phyloP scores from a whole-genome alignment of 768 basidiomycete genomes.

The Macrolepiota dolichaula region DNA sequence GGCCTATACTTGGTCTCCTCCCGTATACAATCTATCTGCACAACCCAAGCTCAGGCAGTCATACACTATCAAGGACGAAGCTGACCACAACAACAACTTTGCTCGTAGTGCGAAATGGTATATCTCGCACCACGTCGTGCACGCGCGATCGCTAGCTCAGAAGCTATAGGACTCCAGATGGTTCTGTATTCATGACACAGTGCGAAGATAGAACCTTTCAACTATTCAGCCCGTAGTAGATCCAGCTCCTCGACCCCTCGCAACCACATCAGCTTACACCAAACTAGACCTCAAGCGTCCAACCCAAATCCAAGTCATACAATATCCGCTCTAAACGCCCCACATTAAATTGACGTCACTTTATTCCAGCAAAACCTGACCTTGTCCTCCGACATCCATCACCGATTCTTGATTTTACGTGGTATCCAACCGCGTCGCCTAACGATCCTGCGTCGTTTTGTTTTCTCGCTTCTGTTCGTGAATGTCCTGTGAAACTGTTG shows the following conservation, averaged over 20 bases:
- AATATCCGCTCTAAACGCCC: background rate
- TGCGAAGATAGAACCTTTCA: conserved; percentile 72
- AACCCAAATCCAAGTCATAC: background rate
- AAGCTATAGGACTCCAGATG: conserved; percentile 67
- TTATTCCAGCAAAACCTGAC: conserved; percentile 12
- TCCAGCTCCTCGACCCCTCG: background rate
- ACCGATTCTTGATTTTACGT: conserved; percentile 73
- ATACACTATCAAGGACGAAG: conserved; percentile 19
- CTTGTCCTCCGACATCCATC: conserved; percentile 50
- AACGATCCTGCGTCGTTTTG: conserved; percentile 66
- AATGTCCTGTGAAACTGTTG: conserved; percentile 80
- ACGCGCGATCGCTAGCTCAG: background rate
- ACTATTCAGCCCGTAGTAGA: conserved; percentile 53
- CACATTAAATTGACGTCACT: background rate
- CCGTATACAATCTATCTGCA: conserved; percentile 24
- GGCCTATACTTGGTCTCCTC: conserved; percentile 23
- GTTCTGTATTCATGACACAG: conserved; percentile 60
- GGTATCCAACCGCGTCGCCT: conserved; percentile 78
- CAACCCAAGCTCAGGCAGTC: conserved; percentile 10
- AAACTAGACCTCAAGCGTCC: background rate
- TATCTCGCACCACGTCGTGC: too few species aligned
- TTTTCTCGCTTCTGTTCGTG: conserved; percentile 80
- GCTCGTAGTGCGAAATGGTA: conserved; percentile 56
- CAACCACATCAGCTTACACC: background rate
- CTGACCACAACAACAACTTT: conserved; percentile 33